Evolutionary conservation across 768 basidiomycete genomes (phyloP).

Genomic region (Neoboletus magnificus): DNA sequence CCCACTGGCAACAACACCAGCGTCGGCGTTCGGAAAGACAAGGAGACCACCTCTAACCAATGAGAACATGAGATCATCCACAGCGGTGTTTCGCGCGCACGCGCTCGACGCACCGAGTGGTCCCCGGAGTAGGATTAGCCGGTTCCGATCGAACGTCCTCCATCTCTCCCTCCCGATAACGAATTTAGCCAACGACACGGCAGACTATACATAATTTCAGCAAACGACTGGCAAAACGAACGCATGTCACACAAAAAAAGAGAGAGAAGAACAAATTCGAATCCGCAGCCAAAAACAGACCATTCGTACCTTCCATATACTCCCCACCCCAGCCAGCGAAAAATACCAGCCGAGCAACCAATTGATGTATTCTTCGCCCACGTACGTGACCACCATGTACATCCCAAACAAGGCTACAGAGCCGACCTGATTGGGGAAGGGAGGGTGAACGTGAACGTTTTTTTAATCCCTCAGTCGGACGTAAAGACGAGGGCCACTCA

Average conservation of each 20-base stretch:
- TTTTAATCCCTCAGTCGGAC: not conserved
- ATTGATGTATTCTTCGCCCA: slow-evolving; percentile 83
- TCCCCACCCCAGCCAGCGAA: slow-evolving; percentile 58
- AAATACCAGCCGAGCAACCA: slow-evolving; percentile 76
- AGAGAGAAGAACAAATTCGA: not conserved
- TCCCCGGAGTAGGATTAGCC: slow-evolving; percentile 44
- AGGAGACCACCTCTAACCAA: slow-evolving; percentile 31
- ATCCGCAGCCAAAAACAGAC: not conserved
- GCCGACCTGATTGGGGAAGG: slow-evolving; percentile 48
- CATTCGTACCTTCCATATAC: slow-evolving; percentile 56
- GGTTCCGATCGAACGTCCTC: slow-evolving; percentile 52
- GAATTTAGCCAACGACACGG: slow-evolving; percentile 48
- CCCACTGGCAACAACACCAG: slow-evolving; percentile 56
- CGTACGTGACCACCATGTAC: slow-evolving; percentile 68
- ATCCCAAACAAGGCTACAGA: slow-evolving; percentile 66
- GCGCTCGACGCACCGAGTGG: slow-evolving; percentile 38
- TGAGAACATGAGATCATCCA: slow-evolving; percentile 3
- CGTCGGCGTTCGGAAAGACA: slow-evolving; percentile 59
- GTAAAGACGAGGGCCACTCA: slow-evolving; percentile 34
- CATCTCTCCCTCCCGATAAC: slow-evolving; percentile 51
- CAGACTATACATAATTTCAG: slow-evolving; percentile 36
- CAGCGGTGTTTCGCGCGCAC: not conserved
- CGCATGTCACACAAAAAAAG: not conserved
- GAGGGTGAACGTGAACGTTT: not conserved
- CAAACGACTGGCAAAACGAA: not conserved